Base-by-base conservation (phyloP, 2,329 filamentous ascomycete species). In the Claviceps maximensis region DNA sequence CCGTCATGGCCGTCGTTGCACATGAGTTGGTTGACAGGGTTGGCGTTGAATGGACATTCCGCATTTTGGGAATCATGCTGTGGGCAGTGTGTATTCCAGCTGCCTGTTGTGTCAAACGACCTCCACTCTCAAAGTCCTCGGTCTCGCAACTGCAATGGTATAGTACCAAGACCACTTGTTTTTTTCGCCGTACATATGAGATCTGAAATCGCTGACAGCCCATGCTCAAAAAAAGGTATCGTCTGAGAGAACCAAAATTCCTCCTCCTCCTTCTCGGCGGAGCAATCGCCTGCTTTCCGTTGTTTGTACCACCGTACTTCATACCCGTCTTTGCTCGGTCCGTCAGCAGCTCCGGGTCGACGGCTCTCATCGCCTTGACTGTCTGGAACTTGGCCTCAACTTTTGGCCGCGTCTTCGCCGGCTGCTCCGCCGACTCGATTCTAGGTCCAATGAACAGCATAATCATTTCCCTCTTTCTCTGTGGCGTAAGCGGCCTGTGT, bases 221-320 rank as follows among this genome's bases (percentile, higher is more conserved):
- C 4, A 8, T 12, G 9, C 6, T 19, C 25, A 63, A n/a, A n/a
- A n/a, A n/a, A n/a, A n/a, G 62, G 62, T 53, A 58, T 27, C 61
- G 61, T 33, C 63, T 58, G 51, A 57, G 53, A 31, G 57, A 63
- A 13, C 44, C 54, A 23, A 55, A 61, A 2, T 64, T 63, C 25
- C 51, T 61, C 19, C 21, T 62, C 15, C 54, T 64, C 1, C 41
- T 64, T 12, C 38, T 58, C 13, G 62, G 60, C 6, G 59, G 59
- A 0, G 54, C 58, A 9, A 45, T 63, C 4, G 54, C 57, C 12
- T 63, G 60, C 33, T 63, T 63, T 48, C 60, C 61, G 2, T 53
- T 64, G 7, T 63, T 63, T 44, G 57, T 64, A 6, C 61, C 61
- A 6, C 59, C 62, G 1, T 64, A 64, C 56, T 64, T 64, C 25